A percentile compares a stretch with the other conserved stretches of the same genome.
Evolutionary conservation across 140 eudicot genomes (phyloP).

Genomic region (Erigeron philadelphicus): DNA sequence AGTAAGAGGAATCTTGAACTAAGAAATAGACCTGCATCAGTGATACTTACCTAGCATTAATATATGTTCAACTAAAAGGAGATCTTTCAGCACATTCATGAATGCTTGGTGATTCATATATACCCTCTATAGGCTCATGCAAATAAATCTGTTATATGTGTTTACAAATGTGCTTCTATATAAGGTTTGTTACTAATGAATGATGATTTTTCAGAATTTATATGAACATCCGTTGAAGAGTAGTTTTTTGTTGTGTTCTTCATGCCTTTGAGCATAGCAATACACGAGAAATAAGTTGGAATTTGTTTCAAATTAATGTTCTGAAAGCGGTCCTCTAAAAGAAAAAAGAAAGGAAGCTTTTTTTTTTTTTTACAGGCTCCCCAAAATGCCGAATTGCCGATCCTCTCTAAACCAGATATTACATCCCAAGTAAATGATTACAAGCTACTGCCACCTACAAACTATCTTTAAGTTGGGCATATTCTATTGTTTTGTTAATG

Average conservation of each 20-base stretch:
- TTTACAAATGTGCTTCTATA: too few relatives aligned
- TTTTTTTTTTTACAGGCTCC: neutral
- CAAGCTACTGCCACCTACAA: constrained; percentile 5
- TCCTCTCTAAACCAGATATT: neutral
- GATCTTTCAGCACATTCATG: too few relatives aligned
- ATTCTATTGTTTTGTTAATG: neutral
- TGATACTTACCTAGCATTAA: too few relatives aligned
- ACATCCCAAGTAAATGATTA: neutral
- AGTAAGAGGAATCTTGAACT: too few relatives aligned
- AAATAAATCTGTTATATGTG: too few relatives aligned
- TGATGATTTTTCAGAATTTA: neutral
- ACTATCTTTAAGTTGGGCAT: neutral
- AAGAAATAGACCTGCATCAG: too few relatives aligned
- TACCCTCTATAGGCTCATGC: too few relatives aligned
- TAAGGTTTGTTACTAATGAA: too few relatives aligned
- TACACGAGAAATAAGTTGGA: neutral
- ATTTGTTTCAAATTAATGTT: neutral
- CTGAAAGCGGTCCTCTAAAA: neutral
- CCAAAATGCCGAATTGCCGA: neutral
- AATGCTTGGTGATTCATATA: too few relatives aligned
- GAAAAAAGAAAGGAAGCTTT: neutral
- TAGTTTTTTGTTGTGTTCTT: neutral
- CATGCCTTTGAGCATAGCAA: neutral
- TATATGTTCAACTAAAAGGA: too few relatives aligned
- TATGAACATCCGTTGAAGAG: neutral